phyloP scores from a whole-genome alignment of 768 basidiomycete species.

The Leccinellum albellum region DNA sequence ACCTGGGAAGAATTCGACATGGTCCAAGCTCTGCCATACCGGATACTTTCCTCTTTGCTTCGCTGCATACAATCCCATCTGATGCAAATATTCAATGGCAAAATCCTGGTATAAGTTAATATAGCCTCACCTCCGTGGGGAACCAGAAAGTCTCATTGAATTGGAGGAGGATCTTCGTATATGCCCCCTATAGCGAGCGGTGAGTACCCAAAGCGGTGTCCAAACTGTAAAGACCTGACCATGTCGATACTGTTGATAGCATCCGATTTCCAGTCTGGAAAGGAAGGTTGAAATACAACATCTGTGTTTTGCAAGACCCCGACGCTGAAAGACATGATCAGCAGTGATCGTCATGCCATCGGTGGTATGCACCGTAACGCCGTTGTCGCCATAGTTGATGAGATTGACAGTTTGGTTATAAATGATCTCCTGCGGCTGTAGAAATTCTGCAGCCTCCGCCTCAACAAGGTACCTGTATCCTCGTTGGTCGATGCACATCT shows the following conservation, averaged over 20 bases:
- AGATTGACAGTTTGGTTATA: conserved; percentile 49
- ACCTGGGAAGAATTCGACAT: conserved; percentile 53
- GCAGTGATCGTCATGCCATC: conserved; percentile 43
- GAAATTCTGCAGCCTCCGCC: conserved; percentile 53
- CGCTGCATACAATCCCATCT: conserved; percentile 53
- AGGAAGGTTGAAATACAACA: conserved; percentile 49
- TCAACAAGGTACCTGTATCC: conserved; percentile 58
- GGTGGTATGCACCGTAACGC: conserved; percentile 46
- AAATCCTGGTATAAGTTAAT: no score
- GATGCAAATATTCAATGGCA: neutral
- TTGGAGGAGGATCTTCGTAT: conserved; percentile 66
- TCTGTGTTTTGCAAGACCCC: conserved; percentile 67
- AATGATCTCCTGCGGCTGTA: conserved; percentile 43
- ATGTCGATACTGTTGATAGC: conserved; percentile 61
- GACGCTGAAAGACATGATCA: conserved; percentile 62
- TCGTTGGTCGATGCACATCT: conserved; percentile 55
- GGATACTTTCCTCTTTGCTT: conserved; percentile 58
- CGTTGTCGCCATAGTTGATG: conserved; percentile 42
- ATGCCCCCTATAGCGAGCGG: conserved; percentile 38
- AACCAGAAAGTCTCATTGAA: conserved; percentile 63
- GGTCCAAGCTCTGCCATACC: conserved; percentile 65
- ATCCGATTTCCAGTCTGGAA: conserved; percentile 62
- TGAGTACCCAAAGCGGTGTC: neutral
- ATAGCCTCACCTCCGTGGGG: conserved; percentile 35
- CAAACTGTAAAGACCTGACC: conserved; percentile 31